A percentile compares a stretch with the other conserved stretches of the same genome.
Evolutionary conservation across 139 green algal species (phyloP).

Genomic region (Picochlorum sp.): DNA sequence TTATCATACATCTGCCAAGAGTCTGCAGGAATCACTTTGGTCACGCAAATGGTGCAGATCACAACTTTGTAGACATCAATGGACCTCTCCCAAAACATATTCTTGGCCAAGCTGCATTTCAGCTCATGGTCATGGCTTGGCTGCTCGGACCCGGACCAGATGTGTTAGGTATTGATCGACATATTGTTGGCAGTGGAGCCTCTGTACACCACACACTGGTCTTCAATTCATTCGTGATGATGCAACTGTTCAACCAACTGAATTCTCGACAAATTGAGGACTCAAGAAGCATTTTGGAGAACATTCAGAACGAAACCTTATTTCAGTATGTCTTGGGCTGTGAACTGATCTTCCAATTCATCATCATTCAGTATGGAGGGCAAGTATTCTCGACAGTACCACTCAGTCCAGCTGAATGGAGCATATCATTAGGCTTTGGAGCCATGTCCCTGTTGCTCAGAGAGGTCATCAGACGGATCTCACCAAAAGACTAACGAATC

Average conservation of each 20-base stretch:
- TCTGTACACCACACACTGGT: constrained; percentile 58
- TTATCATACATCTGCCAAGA: neutral
- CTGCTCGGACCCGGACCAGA: constrained; percentile 42
- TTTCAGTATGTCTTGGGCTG: constrained; percentile 58
- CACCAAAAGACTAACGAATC: neutral
- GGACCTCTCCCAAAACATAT: constrained; percentile 38
- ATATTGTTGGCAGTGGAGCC: constrained; percentile 12
- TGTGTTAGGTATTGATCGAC: constrained; percentile 30
- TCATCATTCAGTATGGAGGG: constrained; percentile 59
- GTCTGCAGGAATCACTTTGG: neutral
- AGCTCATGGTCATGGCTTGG: constrained; percentile 58
- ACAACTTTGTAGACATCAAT: constrained; percentile 25
- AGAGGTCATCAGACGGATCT: constrained; percentile 28
- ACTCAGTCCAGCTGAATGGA: constrained; percentile 53
- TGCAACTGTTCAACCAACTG: constrained; percentile 72
- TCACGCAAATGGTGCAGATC: neutral
- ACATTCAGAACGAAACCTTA: constrained; percentile 40
- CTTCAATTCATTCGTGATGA: constrained; percentile 80
- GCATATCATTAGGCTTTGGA: constrained; percentile 56
- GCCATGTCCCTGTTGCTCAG: constrained; percentile 41
- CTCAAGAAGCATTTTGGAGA: constrained; percentile 47
- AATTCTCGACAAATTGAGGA: constrained; percentile 73
- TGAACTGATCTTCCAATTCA: constrained; percentile 17
- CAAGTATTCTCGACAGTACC: constrained; percentile 58
- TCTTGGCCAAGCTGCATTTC: constrained; percentile 58